These are phyloP conservation scores for Globisporangium emineosum DNA, from an alignment of 352 stramenopile genomes.

Conservation along the genomic window DNA sequence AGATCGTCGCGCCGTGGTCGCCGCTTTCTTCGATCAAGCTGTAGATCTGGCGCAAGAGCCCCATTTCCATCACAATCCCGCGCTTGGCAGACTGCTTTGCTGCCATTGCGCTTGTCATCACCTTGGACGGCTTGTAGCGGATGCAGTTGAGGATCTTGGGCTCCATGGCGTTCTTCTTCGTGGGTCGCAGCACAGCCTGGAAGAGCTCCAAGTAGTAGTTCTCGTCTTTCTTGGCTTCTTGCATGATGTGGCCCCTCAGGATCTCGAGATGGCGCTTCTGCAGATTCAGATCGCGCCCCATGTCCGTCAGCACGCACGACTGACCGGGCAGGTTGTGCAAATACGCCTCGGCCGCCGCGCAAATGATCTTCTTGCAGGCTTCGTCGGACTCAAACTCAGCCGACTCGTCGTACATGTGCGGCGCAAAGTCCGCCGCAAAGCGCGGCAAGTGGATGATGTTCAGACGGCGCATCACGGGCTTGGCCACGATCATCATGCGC, in stretches of 20 bases:
- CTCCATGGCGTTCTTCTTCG: conserved; percentile 45
- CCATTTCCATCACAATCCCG: conserved; percentile 64
- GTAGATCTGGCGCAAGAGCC: conserved; percentile 70
- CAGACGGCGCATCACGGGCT: conserved; percentile 53
- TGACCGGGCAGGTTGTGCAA: conserved; percentile 51
- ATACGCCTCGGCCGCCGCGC: conserved; percentile 51
- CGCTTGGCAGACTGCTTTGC: neutral
- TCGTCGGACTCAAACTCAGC: conserved; percentile 84
- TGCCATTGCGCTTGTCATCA: neutral
- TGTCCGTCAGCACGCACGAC: conserved; percentile 66
- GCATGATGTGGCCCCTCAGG: conserved; percentile 58
- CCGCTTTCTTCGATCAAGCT: conserved; percentile 66
- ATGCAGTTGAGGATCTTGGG: conserved; percentile 83
- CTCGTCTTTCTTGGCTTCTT: conserved; percentile 63
- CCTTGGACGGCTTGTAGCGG: conserved; percentile 43
- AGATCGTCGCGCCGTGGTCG: conserved; percentile 60
- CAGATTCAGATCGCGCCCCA: conserved; percentile 63
- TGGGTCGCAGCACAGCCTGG: conserved; percentile 65
- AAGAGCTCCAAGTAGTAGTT: conserved; percentile 66
- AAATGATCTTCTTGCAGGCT: conserved; percentile 66
- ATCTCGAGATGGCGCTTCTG: conserved; percentile 71
- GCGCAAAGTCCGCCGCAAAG: conserved; percentile 56
- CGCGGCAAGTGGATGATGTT: conserved; percentile 81
- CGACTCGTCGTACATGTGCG: conserved; percentile 64
- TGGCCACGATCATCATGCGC: conserved; percentile 74